phyloP scores from a whole-genome alignment of 805 yeast genomes.

The Ogataea paradorogensis region DNA sequence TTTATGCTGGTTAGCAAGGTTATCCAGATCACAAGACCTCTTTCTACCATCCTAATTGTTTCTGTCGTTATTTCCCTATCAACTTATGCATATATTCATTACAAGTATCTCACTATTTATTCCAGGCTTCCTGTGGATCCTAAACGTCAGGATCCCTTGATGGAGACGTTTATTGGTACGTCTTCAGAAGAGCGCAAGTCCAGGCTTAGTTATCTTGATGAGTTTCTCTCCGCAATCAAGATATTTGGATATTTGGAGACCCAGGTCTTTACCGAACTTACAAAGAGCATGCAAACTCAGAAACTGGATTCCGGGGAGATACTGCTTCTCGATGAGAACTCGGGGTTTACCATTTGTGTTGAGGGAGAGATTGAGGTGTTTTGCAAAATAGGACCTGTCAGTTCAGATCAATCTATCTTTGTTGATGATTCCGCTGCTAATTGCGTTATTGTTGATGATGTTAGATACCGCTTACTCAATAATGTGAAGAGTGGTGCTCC shows the following conservation, averaged over 20 bases:
- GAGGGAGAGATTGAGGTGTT: slow-evolving; percentile 86
- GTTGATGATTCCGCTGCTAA: slow-evolving; percentile 37
- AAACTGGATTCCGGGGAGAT: slow-evolving; percentile 75
- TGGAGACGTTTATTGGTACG: slow-evolving; percentile 45
- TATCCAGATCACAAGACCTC: slow-evolving; percentile 49
- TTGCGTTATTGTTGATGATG: slow-evolving; percentile 49
- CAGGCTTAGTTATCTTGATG: slow-evolving; percentile 72
- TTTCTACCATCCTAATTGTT: slow-evolving; percentile 43
- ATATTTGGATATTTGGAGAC: slow-evolving; percentile 91
- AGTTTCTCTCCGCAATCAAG: slow-evolving; percentile 85
- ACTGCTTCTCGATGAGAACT: slow-evolving; percentile 56
- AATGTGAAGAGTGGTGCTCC: slow-evolving; percentile 84
- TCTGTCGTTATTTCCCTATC: slow-evolving; percentile 32
- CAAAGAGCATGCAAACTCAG: slow-evolving; percentile 88
- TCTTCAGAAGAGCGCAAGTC: slow-evolving; percentile 38
- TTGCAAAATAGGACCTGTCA: slow-evolving; percentile 45
- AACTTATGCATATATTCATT: slow-evolving; percentile 51
- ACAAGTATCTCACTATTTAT: slow-evolving; percentile 61
- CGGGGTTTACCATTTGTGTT: slow-evolving; percentile 89
- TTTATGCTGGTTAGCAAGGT: slow-evolving; percentile 39
- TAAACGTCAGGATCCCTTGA: slow-evolving; percentile 40
- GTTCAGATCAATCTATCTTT: slow-evolving; percentile 20
- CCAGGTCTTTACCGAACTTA: slow-evolving; percentile 88
- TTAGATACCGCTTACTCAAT: slow-evolving; percentile 69
- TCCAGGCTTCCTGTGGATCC: slow-evolving; percentile 51